Evolutionary conservation across 768 basidiomycete genomes (phyloP).

Genomic region (Chiua virens): DNA sequence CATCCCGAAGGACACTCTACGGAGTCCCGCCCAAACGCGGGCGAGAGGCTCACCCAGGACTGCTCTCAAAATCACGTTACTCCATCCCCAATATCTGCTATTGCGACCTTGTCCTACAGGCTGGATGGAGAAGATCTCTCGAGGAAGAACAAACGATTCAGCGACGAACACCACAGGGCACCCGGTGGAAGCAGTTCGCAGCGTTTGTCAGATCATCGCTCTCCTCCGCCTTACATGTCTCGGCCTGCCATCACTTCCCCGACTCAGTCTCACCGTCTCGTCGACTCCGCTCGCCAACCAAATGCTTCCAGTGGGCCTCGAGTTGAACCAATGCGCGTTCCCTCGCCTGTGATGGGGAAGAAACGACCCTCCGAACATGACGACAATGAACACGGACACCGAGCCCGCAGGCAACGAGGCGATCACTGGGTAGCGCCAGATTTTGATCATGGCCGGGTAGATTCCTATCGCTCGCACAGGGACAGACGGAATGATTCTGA

Average conservation of each 20-base stretch:
- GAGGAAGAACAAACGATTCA: slow-evolving; percentile 2
- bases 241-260: slow-evolving; percentile 3
- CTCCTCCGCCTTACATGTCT: slow-evolving; percentile 5
- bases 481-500: slow-evolving; percentile 16
- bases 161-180: slow-evolving; percentile 10
- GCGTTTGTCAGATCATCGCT: slow-evolving; percentile 8
- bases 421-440: slow-evolving; percentile 19
- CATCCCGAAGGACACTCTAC: slow-evolving; percentile 7
- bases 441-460: slow-evolving; percentile 3
- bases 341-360: slow-evolving; percentile 13
- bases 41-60: not conserved
- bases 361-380: slow-evolving; percentile 23
- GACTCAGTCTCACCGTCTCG: not conserved
- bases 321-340: slow-evolving; percentile 16
- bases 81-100: slow-evolving; percentile 9
- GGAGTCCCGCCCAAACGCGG: not conserved
- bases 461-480: slow-evolving; percentile 3
- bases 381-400: slow-evolving; percentile 20
- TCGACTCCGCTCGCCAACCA: slow-evolving; percentile 8
- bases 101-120: slow-evolving; percentile 1
- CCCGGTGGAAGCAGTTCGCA: not conserved
- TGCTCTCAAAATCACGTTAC: not conserved
- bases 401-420: slow-evolving; percentile 24
- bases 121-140: slow-evolving; percentile 9
- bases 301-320: slow-evolving; percentile 9